Base-by-base conservation (phyloP, 257 asterid genomes). In the Lithospermum erythrorhizon region DNA sequence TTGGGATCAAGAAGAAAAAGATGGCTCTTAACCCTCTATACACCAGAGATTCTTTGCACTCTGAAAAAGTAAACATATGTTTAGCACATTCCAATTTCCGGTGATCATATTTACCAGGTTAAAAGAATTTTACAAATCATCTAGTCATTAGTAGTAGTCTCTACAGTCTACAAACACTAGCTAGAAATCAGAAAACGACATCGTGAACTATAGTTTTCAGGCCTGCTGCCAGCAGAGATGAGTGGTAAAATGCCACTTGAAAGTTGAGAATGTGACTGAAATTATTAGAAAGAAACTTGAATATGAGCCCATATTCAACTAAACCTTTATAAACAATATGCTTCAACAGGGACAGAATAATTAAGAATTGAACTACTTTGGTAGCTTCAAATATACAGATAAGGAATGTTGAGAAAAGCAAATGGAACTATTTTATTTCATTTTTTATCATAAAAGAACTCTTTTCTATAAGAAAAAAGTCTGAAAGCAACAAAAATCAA, bases 1-100 rank as follows among this genome's bases (percentile, higher is more conserved):
- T 73, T 6, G 91, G 89, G 53, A 84, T 67, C 63, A 85, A 63
- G 60, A 85, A 64, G 65, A 87, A 69, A 13, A 85, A 80, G 54
- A 87, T 76, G 71, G 85, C 94, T 83, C 70, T 76, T 81, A 48
- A 83, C 52, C 69, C 94, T 83, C 16, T 87, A 62, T 77, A 81
- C 76, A 77, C 82, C 70, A 71, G 64, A 30, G 76, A 64, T 59
- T 73, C 21, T 70, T 81, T 0, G 83, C 71, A 20, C 68, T 82
- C 94, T 87, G 86, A 75, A 71, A 29, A 53, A 4, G 20, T 8
- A 53, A 6, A 52, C 49, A 9, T 17, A 13, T 41, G 17, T 41
- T 41, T 41, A 41, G 49, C 49, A 41, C 49, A 41, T 13, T 41
- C 49, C 49, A 41, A 13, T 0, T 11, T 14, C 5, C 3, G 15